phyloP scores from a whole-genome alignment of 2,329 filamentous ascomycete genomes.

The Penicillium sp. region DNA sequence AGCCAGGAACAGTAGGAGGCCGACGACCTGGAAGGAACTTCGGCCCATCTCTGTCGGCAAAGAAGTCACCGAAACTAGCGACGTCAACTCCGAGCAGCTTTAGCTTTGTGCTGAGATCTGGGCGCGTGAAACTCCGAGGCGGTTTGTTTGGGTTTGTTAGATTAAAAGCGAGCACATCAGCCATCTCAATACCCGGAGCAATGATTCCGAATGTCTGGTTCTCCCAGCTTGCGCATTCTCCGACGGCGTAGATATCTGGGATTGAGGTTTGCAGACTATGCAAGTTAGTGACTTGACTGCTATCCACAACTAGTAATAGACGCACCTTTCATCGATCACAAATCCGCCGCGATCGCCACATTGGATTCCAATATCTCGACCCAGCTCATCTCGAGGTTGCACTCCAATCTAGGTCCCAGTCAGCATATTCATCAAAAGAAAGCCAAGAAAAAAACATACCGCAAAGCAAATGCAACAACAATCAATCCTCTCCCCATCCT shows the following conservation, averaged over 20 bases:
- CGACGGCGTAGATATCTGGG: constrained; percentile 77
- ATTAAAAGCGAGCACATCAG: constrained; percentile 86
- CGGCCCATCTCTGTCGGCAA: constrained; percentile 81
- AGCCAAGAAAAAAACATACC: constrained; percentile 33
- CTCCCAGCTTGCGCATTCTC: constrained; percentile 88
- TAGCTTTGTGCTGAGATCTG: constrained; percentile 86
- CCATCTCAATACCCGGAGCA: constrained; percentile 87
- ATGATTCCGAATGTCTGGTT: constrained; percentile 85
- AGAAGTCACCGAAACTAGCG: constrained; percentile 91
- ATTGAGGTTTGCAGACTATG: constrained; percentile 63
- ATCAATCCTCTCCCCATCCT: constrained; percentile 73
- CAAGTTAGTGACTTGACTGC: not conserved
- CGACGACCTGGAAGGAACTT: constrained; percentile 65
- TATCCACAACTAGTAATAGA: not conserved
- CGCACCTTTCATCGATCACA: constrained; percentile 52
- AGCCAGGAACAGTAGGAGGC: constrained; percentile 35
- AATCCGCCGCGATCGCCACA: constrained; percentile 71
- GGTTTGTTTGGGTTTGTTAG: constrained; percentile 74
- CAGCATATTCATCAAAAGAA: not conserved
- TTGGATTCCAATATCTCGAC: constrained; percentile 65
- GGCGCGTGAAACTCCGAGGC: constrained; percentile 70
- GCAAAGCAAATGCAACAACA: constrained; percentile 86
- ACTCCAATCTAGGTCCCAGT: constrained; percentile 65
- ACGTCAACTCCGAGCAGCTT: constrained; percentile 89
- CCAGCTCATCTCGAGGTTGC: constrained; percentile 74